Evolutionary conservation across 257 asterid species (phyloP).

Genomic region (Lavandula angustifolia): DNA sequence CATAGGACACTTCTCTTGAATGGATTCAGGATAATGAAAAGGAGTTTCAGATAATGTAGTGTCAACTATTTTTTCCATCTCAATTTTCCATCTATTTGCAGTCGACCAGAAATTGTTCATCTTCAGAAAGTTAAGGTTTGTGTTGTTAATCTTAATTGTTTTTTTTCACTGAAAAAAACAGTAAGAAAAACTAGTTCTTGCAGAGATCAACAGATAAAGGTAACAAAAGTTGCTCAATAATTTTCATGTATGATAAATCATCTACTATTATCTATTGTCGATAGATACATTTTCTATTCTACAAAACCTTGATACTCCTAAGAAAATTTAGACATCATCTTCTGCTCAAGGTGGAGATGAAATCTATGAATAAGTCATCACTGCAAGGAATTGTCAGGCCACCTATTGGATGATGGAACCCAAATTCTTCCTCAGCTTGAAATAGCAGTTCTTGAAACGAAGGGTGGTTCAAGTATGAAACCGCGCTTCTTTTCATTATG

Average conservation of each 20-base stretch:
- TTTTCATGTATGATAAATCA: neutral
- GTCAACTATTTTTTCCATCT: neutral
- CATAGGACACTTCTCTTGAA: neutral
- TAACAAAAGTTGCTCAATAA: neutral
- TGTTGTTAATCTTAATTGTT: neutral
- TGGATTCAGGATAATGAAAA: neutral
- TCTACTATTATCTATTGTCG: neutral
- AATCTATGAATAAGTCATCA: constrained; percentile 34
- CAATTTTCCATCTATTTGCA: neutral
- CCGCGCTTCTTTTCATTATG: constrained; percentile 22
- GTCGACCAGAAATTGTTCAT: neutral
- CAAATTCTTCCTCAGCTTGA: too few relatives aligned
- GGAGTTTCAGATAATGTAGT: neutral
- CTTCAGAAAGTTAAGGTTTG: neutral
- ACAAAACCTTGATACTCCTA: constrained; percentile 9
- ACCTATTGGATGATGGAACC: constrained; percentile 24
- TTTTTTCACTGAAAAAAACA: too few relatives aligned
- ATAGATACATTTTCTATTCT: constrained; percentile 4
- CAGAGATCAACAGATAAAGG: neutral
- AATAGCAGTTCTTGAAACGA: too few relatives aligned
- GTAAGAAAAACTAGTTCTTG: neutral
- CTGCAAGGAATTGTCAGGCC: constrained; percentile 42
- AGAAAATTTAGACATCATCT: neutral
- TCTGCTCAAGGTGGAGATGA: constrained; percentile 37
- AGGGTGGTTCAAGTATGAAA: too few relatives aligned